These are phyloP conservation scores for Euryodendron excelsum DNA, from an alignment of 148 eudicot species.

Conservation along the genomic window DNA sequence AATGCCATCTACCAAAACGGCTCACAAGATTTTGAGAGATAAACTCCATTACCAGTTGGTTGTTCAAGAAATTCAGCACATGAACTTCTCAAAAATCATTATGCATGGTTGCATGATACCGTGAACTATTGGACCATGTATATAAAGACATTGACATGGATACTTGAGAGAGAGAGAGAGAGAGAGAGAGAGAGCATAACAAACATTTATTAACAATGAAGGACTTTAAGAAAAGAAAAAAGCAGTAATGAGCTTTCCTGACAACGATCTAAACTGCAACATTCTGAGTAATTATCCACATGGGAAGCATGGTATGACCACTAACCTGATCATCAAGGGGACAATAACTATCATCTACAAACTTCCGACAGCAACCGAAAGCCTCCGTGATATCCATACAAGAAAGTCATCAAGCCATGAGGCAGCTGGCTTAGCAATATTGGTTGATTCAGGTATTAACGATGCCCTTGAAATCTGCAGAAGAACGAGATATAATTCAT, in stretches of 20 bases:
- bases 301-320: background rate
- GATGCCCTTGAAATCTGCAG: conserved; percentile 76
- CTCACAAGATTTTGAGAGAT: background rate
- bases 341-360: conserved; percentile 56
- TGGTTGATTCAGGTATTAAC: conserved; percentile 48
- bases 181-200: background rate
- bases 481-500: background rate
- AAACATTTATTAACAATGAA: background rate
- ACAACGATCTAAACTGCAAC: background rate
- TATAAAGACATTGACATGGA: background rate
- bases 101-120: background rate
- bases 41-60: background rate
- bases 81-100: background rate
- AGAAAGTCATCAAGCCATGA: conserved; percentile 88
- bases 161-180: no score
- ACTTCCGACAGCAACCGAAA: conserved; percentile 75
- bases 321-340: conserved; percentile 82
- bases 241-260: background rate
- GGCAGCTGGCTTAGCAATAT: conserved; percentile 77
- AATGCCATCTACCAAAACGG: no score
- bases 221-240: no score
- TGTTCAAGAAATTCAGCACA: background rate
- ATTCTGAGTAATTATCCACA: background rate
- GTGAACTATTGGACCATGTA: background rate
- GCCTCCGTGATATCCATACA: conserved; percentile 84